Evolutionary conservation across 768 basidiomycete species (phyloP), one percentile per base, ranked within the genome.

Genomic region (Macrolepiota dolichaula): DNA sequence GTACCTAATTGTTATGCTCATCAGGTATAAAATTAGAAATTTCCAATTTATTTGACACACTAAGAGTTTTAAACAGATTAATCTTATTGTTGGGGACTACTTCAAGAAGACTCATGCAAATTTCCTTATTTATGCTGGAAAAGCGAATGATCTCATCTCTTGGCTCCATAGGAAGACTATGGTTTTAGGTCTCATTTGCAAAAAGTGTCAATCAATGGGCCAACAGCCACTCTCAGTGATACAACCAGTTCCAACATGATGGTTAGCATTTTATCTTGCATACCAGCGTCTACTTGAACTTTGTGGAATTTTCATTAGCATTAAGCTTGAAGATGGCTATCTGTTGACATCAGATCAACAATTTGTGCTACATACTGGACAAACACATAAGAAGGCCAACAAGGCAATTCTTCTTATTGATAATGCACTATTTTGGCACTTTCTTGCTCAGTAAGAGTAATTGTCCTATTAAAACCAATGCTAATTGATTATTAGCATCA

Each of bases 31-130:
- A 13, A 25, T 55, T 27, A 1, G 46, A 17, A 22, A 44, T 24
- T 35, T 58, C 36, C 13, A 5, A 37, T 37, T 6, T 37, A 37
- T 37, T 57, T 46, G 36, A 44, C 17, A 42, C 24, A 42, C 27
- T 55, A n/a, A 51, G 3, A 29, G n/a, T 3, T 9, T 62, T 25
- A 19, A 53, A 19, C 62, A 79, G 77, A 69, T 73, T 24, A 77
- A 79, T 65, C 69, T 79, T 7, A 68, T 80, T 52, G 73, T 79
- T 29, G 71, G 74, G 2, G 71, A 80, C 49, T 77, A 75, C 55
- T 73, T 79, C 59, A 72, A 73, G 57, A 55, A 57, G 0, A 65
- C 64, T 15, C 42, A 44, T 2, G 42, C 68, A n/a, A 40, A 59
- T 13, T 37, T 37, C 36, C 57, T 74, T 15, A 53, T 69, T n/a